Evolutionary conservation across 2,329 filamentous ascomycete genomes (phyloP).

Genomic region (Aspergillus sp.): DNA sequence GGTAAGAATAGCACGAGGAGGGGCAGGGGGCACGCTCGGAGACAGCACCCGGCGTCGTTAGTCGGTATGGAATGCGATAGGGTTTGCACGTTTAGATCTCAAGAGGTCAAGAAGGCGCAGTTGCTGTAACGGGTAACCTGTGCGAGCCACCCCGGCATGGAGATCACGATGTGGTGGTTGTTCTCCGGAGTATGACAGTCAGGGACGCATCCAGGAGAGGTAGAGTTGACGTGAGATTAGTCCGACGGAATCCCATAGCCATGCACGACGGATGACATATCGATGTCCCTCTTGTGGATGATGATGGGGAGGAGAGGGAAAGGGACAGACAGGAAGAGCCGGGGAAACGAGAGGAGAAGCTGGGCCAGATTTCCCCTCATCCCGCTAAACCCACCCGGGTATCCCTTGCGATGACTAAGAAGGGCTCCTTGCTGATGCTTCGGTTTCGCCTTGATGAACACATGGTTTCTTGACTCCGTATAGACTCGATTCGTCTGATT

Average conservation of each 20-base stretch:
- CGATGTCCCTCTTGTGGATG: not conserved
- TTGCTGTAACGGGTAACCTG: slow-evolving; percentile 10
- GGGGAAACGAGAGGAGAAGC: not conserved
- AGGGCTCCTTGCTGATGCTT: not conserved
- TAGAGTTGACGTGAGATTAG: not conserved
- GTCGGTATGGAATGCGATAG: too few relatives aligned
- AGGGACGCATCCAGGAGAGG: not conserved
- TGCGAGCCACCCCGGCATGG: slow-evolving; percentile 4
- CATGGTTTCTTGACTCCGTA: too few relatives aligned
- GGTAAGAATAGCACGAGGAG: not conserved
- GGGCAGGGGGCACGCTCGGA: not conserved
- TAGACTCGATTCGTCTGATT: too few relatives aligned
- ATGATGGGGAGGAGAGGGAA: not conserved
- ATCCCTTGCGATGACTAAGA: not conserved
- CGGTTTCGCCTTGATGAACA: too few relatives aligned
- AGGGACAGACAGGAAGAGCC: not conserved
- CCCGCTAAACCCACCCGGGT: not conserved
- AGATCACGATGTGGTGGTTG: not conserved
- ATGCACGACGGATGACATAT: not conserved
- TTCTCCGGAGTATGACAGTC: not conserved
- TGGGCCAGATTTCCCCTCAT: not conserved
- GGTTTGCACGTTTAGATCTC: not conserved
- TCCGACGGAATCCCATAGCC: not conserved
- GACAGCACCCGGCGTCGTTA: too few relatives aligned
- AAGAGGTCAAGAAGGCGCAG: not conserved